These are phyloP conservation scores for Metschnikowia amazonensis DNA, from an alignment of 805 yeast species.

Conservation along the genomic window DNA sequence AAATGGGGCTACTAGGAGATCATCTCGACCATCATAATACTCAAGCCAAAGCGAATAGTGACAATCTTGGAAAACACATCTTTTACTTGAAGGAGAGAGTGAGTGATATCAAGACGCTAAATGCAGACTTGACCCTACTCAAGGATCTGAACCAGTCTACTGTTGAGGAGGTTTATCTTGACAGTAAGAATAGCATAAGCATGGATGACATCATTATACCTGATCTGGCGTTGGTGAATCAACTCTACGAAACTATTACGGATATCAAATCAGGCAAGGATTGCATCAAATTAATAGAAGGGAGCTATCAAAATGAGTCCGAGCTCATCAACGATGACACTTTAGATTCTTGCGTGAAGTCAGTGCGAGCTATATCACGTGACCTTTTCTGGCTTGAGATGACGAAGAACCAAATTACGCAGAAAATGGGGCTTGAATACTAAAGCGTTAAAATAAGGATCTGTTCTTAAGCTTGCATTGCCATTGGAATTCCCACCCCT, in stretches of 20 bases:
- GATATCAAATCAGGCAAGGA: constrained; percentile 72
- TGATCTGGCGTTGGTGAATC: constrained; percentile 44
- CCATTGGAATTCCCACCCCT: not conserved
- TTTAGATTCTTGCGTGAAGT: constrained; percentile 33
- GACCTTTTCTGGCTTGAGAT: constrained; percentile 42
- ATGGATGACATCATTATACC: constrained; percentile 38
- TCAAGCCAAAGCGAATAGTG: constrained; percentile 36
- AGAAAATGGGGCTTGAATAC: constrained; percentile 21
- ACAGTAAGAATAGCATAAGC: constrained; percentile 13
- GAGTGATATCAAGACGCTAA: constrained; percentile 20
- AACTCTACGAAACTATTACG: constrained; percentile 59
- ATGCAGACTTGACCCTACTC: constrained; percentile 23
- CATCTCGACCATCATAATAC: constrained; percentile 34
- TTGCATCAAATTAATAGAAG: constrained; percentile 53
- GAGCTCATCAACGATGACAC: constrained; percentile 34
- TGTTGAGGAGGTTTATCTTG: constrained; percentile 17
- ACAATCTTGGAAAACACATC: constrained; percentile 29
- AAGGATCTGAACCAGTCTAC: constrained; percentile 24
- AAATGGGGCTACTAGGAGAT: constrained; percentile 26
- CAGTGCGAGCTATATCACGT: constrained; percentile 35
- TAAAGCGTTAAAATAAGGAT: not conserved
- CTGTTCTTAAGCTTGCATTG: not conserved
- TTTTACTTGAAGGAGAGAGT: constrained; percentile 28
- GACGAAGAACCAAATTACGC: constrained; percentile 29
- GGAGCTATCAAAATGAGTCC: constrained; percentile 36